A percentile compares a stretch with the other conserved stretches of the same genome.
phyloP scores from a whole-genome alignment of 2,329 filamentous ascomycete species.

The Pyrenochaeta sp. region DNA sequence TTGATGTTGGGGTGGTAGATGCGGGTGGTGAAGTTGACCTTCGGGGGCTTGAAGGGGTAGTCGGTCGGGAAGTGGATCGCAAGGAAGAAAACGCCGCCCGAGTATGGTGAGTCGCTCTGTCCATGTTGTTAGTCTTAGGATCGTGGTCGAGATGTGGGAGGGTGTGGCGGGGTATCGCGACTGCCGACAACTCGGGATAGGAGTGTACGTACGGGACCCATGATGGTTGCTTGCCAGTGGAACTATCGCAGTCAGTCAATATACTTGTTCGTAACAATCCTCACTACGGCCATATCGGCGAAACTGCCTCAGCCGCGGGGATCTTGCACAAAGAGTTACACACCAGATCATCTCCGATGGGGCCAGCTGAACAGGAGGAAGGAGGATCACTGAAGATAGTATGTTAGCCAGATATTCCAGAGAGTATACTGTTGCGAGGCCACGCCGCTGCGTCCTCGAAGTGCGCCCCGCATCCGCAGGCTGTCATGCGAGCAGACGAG shows the following conservation, averaged over 20 bases:
- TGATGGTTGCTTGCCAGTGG: constrained; percentile 99
- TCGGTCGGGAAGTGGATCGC: constrained; percentile 99
- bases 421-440: constrained; percentile 14
- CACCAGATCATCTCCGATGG: constrained; percentile 98
- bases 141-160: constrained; percentile 5
- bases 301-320: constrained; percentile 42
- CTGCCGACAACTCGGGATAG: constrained; percentile 5
- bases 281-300: constrained; percentile 21
- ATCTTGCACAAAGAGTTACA: constrained; percentile 53
- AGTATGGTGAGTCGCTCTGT: constrained; percentile 95
- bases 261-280: constrained; percentile 26
- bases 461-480: constrained; percentile 44
- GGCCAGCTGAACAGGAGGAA: constrained; percentile 97
- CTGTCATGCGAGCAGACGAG: constrained; percentile 50
- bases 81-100: constrained; percentile 98
- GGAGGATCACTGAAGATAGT: constrained; percentile 80
- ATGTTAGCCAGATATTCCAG: constrained; percentile 43
- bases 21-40: constrained; percentile 99
- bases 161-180: constrained; percentile 13
- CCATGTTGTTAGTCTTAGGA: constrained; percentile 40
- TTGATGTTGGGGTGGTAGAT: constrained; percentile 99
- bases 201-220: constrained; percentile 86
- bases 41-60: constrained; percentile 99
- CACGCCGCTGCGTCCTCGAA: constrained; percentile 20
- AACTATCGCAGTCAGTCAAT: constrained; percentile 69